A percentile compares a stretch with the other conserved stretches of the same genome.
Conservation (phyloP, 108 stramenopile genomes). For the Discostella stelligeroides region DNA sequence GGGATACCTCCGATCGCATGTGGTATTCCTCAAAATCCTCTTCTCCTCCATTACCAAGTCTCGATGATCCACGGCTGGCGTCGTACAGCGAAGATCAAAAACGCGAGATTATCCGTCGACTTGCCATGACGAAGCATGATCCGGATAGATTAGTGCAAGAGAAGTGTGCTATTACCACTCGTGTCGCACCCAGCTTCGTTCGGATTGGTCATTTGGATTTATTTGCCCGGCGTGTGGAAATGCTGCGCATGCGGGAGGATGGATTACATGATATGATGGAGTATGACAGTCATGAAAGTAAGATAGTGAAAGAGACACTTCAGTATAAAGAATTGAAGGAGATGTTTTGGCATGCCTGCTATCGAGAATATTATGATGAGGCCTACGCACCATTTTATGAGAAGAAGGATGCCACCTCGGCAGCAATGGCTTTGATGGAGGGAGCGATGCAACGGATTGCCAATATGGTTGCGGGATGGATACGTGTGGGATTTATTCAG, state of each 20-base stretch:
- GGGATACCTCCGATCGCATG: conserved; percentile 62
- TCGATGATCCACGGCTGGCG: conserved; percentile 81
- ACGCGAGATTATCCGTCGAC: conserved; percentile 64
- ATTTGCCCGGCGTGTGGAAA: conserved; percentile 66
- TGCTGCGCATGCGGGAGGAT: conserved; percentile 3
- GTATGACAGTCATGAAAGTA: not conserved
- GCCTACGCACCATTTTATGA: conserved; percentile 66
- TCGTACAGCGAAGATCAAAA: conserved; percentile 55
- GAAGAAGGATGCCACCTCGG: conserved; percentile 52
- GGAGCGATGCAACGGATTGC: conserved; percentile 58
- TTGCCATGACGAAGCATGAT: conserved; percentile 61
- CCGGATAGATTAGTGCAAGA: conserved; percentile 84
- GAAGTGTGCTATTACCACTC: conserved; percentile 86
- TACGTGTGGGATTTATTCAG: conserved; percentile 95
- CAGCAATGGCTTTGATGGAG: conserved; percentile 62
- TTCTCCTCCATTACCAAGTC: conserved; percentile 31
- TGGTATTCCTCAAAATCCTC: conserved; percentile 58
- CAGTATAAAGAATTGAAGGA: conserved; percentile 76
- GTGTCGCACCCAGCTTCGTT: conserved; percentile 76
- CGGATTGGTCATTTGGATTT: conserved; percentile 90
- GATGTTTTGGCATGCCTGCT: conserved; percentile 83
- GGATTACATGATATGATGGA: not conserved
- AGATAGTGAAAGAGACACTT: conserved; percentile 30
- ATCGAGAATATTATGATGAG: conserved; percentile 67
- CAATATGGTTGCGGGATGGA: conserved; percentile 81